These are phyloP conservation scores for Ophiobolus disseminans DNA, from an alignment of 2,329 filamentous ascomycete genomes.

Conservation along the genomic window DNA sequence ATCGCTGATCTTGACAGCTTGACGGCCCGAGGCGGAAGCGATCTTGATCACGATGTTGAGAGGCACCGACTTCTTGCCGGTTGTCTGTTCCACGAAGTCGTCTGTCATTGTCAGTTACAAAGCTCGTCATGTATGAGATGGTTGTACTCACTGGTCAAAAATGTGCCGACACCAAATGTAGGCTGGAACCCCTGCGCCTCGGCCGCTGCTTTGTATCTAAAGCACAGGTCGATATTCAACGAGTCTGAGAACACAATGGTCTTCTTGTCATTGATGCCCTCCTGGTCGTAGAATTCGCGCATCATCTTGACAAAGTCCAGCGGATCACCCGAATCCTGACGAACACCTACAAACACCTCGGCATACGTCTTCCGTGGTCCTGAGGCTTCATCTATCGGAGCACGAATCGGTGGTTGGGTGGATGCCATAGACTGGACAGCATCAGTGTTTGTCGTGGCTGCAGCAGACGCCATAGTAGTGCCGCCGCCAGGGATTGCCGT, in stretches of 20 bases:
- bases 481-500: slow-evolving; percentile 51
- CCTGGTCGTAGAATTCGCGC: slow-evolving; percentile 78
- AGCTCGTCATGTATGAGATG: no score
- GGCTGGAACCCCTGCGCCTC: slow-evolving; percentile 82
- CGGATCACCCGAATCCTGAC: slow-evolving; percentile 91
- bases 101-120: slow-evolving; percentile 56
- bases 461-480: slow-evolving; percentile 49
- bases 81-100: slow-evolving; percentile 78
- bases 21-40: slow-evolving; percentile 78
- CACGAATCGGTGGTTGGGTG: slow-evolving; percentile 54
- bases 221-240: slow-evolving; percentile 85
- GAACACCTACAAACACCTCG: slow-evolving; percentile 80
- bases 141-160: slow-evolving; percentile 74
- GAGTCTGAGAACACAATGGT: slow-evolving; percentile 95
- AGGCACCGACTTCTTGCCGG: slow-evolving; percentile 82
- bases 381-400: slow-evolving; percentile 48
- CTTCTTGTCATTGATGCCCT: slow-evolving; percentile 81
- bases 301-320: slow-evolving; percentile 78
- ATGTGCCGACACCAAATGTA: slow-evolving; percentile 93
- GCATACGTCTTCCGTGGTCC: slow-evolving; percentile 71
- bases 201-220: slow-evolving; percentile 86
- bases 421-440: slow-evolving; percentile 46
- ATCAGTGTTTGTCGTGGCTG: slow-evolving; percentile 51
- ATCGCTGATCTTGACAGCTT: slow-evolving; percentile 88
- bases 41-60: slow-evolving; percentile 99